A percentile compares a stretch with the other conserved stretches of the same genome.
Evolutionary conservation across 306 rosid genomes (phyloP).

Genomic region (Psophocarpus tetragonolobus): DNA sequence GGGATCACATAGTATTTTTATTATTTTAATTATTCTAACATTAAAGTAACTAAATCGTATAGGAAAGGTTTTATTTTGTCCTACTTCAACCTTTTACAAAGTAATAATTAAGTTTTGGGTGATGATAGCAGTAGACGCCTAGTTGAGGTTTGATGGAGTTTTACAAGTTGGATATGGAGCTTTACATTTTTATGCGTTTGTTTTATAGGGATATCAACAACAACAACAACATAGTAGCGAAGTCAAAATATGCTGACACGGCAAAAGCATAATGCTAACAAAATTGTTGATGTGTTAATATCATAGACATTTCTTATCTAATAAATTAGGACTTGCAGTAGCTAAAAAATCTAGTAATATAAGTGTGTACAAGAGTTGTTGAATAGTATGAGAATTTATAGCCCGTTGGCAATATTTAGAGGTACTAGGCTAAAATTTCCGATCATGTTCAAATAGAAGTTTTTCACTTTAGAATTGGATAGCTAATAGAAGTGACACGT

Average conservation of each 20-base stretch:
- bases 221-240: too few species aligned
- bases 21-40: background rate
- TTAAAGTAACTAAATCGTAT: background rate
- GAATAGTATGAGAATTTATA: background rate
- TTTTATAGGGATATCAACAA: background rate
- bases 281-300: background rate
- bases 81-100: background rate
- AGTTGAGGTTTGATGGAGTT: background rate
- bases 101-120: background rate
- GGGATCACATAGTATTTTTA: background rate
- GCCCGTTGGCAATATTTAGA: background rate
- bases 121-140: too few species aligned
- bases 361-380: background rate
- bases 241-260: background rate
- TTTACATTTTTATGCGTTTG: background rate
- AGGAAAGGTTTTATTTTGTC: background rate
- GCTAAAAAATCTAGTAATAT: background rate
- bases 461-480: background rate
- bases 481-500: background rate
- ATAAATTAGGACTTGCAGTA: background rate
- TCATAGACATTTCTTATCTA: background rate
- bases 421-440: background rate
- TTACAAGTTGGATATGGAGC: background rate
- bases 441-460: background rate
- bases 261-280: background rate